These are phyloP conservation scores for Torulaspora franciscae DNA, from an alignment of 805 yeast species.

Conservation along the genomic window DNA sequence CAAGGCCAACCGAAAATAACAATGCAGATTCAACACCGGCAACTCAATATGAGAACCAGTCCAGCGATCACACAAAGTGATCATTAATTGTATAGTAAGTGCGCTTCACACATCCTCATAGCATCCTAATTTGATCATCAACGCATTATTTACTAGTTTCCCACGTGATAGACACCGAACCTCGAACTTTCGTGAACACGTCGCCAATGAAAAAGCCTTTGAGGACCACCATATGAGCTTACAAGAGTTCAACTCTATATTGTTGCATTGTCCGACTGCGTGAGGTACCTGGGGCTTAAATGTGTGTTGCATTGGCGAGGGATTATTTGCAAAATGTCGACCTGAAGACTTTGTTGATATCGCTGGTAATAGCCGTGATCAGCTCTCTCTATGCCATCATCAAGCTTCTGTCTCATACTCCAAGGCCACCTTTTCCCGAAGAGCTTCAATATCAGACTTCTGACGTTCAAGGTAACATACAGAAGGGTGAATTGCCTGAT, in stretches of 20 bases:
- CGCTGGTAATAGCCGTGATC: constrained; percentile 10
- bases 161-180: constrained; percentile 4
- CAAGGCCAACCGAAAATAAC: constrained; percentile 14
- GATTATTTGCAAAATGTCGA: constrained; percentile 12
- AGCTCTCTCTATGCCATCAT: constrained; percentile 39
- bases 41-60: constrained; percentile 19
- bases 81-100: not conserved
- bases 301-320: constrained; percentile 4
- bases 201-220: not conserved
- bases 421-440: constrained; percentile 49
- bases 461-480: constrained; percentile 29
- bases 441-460: constrained; percentile 55
- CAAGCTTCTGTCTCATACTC: constrained; percentile 54
- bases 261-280: not conserved
- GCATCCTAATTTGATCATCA: not conserved
- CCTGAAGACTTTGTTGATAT: constrained; percentile 10
- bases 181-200: not conserved
- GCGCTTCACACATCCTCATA: constrained; percentile 1
- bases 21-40: constrained; percentile 29
- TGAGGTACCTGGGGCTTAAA: not conserved
- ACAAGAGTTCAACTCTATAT: not conserved
- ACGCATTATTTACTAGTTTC: not conserved
- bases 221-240: not conserved
- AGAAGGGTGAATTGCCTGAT: constrained; percentile 32
- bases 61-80: constrained; percentile 12